These are phyloP conservation scores for Amaranthus tricolor DNA, from an alignment of 179 eudicot genomes.

Conservation along the genomic window DNA sequence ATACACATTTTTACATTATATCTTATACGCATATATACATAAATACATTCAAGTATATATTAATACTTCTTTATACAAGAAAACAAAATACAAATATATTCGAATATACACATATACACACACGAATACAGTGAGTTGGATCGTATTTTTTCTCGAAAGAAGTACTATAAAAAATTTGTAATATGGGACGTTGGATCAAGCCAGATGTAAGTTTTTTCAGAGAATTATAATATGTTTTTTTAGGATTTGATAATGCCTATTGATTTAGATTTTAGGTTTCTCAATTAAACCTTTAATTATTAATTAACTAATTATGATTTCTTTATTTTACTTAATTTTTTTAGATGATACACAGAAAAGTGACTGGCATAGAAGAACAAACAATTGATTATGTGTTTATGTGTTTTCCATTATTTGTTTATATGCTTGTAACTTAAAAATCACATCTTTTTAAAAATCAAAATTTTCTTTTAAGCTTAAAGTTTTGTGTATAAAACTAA, in stretches of 20 bases:
- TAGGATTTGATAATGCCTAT: neutral
- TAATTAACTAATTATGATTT: no score
- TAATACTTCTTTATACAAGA: neutral
- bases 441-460: no score
- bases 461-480: no score
- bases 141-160: neutral
- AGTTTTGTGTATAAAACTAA: no score
- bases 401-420: no score
- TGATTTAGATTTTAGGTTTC: neutral
- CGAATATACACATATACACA: neutral
- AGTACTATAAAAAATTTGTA: neutral
- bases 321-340: no score
- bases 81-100: neutral
- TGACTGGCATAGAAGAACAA: no score
- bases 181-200: constrained; percentile 72
- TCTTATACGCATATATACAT: neutral
- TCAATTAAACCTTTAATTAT: neutral
- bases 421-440: no score
- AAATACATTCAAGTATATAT: neutral
- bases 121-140: no score
- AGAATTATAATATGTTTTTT: neutral
- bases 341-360: no score
- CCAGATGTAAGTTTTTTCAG: constrained; percentile 55
- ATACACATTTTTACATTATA: constrained; percentile 8
- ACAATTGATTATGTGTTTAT: no score